These are phyloP conservation scores for Pythium insidiosum DNA, from an alignment of 352 stramenopile genomes.

Conservation along the genomic window DNA sequence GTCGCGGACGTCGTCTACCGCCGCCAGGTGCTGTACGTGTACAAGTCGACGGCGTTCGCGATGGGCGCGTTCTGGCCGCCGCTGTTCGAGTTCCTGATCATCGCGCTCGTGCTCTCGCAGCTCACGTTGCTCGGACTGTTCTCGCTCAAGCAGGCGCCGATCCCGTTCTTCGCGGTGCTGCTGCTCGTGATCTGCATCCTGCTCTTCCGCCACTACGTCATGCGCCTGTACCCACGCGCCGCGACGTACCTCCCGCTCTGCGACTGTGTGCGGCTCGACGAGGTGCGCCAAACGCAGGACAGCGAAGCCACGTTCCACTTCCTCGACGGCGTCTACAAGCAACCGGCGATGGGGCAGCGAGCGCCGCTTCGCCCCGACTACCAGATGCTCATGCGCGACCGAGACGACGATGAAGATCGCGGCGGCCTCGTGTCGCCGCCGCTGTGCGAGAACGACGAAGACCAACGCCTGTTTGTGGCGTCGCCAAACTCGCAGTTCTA, in stretches of 20 bases:
- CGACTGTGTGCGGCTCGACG: constrained; percentile 50
- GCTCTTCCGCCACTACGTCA: constrained; percentile 59
- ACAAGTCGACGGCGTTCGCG: constrained; percentile 40
- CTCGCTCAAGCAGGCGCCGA: constrained; percentile 59
- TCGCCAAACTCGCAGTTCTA: no score
- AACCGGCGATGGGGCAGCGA: constrained; percentile 58
- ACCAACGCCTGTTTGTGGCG: constrained; percentile 48
- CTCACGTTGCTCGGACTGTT: constrained; percentile 71
- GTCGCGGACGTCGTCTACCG: constrained; percentile 61
- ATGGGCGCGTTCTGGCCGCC: constrained; percentile 70
- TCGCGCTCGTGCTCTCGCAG: constrained; percentile 62
- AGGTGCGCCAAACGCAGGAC: constrained; percentile 21
- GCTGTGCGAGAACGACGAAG: constrained; percentile 30
- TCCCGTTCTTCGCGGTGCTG: constrained; percentile 11
- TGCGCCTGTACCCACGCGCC: constrained; percentile 38
- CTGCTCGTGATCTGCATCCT: constrained; percentile 33
- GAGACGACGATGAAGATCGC: constrained; percentile 22
- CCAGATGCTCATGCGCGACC: constrained; percentile 46
- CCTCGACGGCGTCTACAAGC: constrained; percentile 57
- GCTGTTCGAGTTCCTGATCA: constrained; percentile 69
- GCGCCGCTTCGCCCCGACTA: constrained; percentile 45
- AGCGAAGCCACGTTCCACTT: constrained; percentile 37
- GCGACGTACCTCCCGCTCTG: constrained; percentile 52
- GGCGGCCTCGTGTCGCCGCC: constrained; percentile 25
- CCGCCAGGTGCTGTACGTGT: constrained; percentile 64